Conservation (phyloP, 768 basidiomycete species). For the Podaxis mareebaensis region DNA sequence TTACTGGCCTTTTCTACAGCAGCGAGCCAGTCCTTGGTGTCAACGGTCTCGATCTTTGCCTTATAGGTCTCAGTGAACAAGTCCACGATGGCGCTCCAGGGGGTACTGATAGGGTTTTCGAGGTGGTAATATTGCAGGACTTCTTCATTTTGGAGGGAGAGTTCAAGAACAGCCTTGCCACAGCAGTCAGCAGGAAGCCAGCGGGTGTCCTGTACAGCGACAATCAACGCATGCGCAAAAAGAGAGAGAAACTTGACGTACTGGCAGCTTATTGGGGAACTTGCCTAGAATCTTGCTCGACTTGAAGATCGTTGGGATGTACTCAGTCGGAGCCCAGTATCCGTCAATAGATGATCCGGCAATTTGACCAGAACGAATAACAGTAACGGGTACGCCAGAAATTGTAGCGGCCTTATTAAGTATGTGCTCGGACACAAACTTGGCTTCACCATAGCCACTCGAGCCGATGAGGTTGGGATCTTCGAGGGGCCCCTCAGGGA, state of each 20-base stretch:
- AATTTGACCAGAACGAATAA: conserved; percentile 17
- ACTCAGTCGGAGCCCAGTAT: conserved; percentile 18
- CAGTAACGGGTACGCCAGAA: conserved; percentile 9
- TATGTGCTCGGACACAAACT: conserved; percentile 16
- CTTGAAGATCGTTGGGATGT: conserved; percentile 15
- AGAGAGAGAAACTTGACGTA: not conserved
- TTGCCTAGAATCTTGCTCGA: conserved; percentile 15
- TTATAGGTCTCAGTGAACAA: not conserved
- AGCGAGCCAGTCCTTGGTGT: conserved; percentile 13
- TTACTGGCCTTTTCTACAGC: conserved; percentile 4
- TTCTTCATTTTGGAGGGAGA: conserved; percentile 12
- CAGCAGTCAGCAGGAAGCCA: conserved; percentile 17
- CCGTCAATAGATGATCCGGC: conserved; percentile 15
- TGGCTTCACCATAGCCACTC: conserved; percentile 13
- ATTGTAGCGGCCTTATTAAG: conserved; percentile 3
- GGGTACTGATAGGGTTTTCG: conserved; percentile 15
- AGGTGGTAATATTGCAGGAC: conserved; percentile 15
- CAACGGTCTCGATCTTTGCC: conserved; percentile 1
- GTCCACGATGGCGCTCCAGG: conserved; percentile 8
- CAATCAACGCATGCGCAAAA: not conserved
- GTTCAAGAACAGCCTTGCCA: conserved; percentile 13
- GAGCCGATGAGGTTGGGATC: conserved; percentile 8
- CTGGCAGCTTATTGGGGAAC: conserved; percentile 13
- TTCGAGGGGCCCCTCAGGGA: conserved; percentile 13
- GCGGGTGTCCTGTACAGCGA: conserved; percentile 2